These are phyloP conservation scores for Macrocybe gigantea DNA, from an alignment of 768 basidiomycete genomes.

Conservation along the genomic window DNA sequence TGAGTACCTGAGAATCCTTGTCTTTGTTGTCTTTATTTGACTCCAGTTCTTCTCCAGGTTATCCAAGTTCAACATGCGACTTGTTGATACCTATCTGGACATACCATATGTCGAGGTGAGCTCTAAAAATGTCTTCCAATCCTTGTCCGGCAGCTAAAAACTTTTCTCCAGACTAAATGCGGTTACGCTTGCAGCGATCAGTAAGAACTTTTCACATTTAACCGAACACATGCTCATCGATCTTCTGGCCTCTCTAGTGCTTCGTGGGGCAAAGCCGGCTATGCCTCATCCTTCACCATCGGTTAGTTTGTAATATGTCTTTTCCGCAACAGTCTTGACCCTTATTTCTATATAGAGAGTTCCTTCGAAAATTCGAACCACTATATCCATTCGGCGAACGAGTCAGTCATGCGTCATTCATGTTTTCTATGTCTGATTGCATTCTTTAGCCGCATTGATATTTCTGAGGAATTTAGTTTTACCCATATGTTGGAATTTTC, in stretches of 20 bases:
- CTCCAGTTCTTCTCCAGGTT: conserved; percentile 39
- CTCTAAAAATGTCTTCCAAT: conserved; percentile 1
- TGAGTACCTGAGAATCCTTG: conserved; percentile 20
- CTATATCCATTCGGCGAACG: conserved; percentile 75
- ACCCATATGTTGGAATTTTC: conserved; percentile 86
- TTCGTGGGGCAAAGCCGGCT: conserved; percentile 83
- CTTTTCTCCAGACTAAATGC: conserved; percentile 62
- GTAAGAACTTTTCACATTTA: conserved; percentile 33
- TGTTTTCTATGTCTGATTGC: conserved; percentile 7
- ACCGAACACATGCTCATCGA: conserved; percentile 22
- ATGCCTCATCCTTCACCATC: conserved; percentile 79
- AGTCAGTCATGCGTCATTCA: conserved; percentile 47
- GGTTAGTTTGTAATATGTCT: conserved; percentile 36
- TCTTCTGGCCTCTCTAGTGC: conserved; percentile 35
- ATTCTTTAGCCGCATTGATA: conserved; percentile 64
- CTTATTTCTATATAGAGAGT: conserved; percentile 40
- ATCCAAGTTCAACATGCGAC: conserved; percentile 72
- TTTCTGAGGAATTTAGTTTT: conserved; percentile 87
- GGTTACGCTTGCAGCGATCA: conserved; percentile 95
- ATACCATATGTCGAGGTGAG: conserved; percentile 71
- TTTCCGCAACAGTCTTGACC: conserved; percentile 10
- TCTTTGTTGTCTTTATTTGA: conserved; percentile 3
- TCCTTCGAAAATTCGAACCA: conserved; percentile 73
- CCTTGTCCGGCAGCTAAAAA: conserved; percentile 8
- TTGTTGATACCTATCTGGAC: conserved; percentile 73